Conservation (phyloP, 345 rosid genomes). For the sweet orange (Citrus sinensis) region DVS_A1.0 CM039161.1:22662001-22662500, state of each 20-base stretch:
- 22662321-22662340: neutral
- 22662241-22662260: neutral
- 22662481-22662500: slow-evolving; percentile 2
- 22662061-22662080: neutral
- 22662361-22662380: slow-evolving; percentile 70
- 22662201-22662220: slow-evolving; percentile 5
- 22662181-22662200: slow-evolving; percentile 1
- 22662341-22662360: neutral
- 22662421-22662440: slow-evolving; percentile 94
- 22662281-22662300: neutral
- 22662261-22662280: neutral
- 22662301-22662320: neutral
- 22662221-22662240: neutral
- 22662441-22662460: slow-evolving; percentile 98
- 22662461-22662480: slow-evolving; percentile 59
- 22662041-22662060: slow-evolving; percentile 11
- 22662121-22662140: slow-evolving; percentile 72
- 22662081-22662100: neutral
- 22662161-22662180: slow-evolving; percentile 77
- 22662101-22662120: slow-evolving; percentile 37
- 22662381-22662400: slow-evolving; percentile 79
- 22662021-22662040: slow-evolving; percentile 12
- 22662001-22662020: slow-evolving; percentile 97
- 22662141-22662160: slow-evolving; percentile 62
- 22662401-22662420: slow-evolving; percentile 93